A percentile compares a stretch with the other conserved stretches of the same genome.
These are phyloP conservation scores for Astraeus odoratus DNA, from an alignment of 768 basidiomycete genomes.

Conservation along the genomic window DNA sequence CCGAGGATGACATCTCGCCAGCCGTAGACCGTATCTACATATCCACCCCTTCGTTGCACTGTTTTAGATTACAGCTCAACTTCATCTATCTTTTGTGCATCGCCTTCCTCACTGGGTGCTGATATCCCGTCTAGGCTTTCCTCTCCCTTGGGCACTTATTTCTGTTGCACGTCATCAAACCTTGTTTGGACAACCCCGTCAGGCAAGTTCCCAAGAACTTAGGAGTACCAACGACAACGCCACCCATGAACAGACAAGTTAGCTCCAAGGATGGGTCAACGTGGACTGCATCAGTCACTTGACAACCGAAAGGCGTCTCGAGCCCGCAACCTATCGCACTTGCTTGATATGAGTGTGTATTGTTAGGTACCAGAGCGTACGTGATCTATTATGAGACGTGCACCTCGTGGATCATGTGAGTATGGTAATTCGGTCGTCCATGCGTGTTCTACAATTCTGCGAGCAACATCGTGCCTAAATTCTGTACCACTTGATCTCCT, in stretches of 20 bases:
- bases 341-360: slow-evolving; percentile 6
- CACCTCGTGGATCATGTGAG: slow-evolving; percentile 5
- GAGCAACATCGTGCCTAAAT: slow-evolving; percentile 88
- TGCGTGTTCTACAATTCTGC: slow-evolving; percentile 64
- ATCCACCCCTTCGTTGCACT: not conserved
- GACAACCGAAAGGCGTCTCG: not conserved
- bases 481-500: slow-evolving; percentile 96
- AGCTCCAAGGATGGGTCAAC: not conserved
- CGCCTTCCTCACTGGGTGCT: not conserved
- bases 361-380: slow-evolving; percentile 1
- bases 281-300: not conserved
- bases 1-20: slow-evolving; percentile 20
- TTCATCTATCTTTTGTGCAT: not conserved
- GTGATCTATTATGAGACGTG: not conserved
- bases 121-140: too few species aligned
- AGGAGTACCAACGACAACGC: not conserved
- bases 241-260: not conserved
- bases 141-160: not conserved
- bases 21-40: slow-evolving; percentile 7
- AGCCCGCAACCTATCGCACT: not conserved
- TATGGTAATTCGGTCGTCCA: slow-evolving; percentile 6
- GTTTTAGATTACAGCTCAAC: not conserved
- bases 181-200: not conserved
- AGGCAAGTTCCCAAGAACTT: not conserved
- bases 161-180: slow-evolving; percentile 2